Evolutionary conservation across 345 rosid genomes (phyloP).

Genomic region (Eucalyptus cloeziana): DNA sequence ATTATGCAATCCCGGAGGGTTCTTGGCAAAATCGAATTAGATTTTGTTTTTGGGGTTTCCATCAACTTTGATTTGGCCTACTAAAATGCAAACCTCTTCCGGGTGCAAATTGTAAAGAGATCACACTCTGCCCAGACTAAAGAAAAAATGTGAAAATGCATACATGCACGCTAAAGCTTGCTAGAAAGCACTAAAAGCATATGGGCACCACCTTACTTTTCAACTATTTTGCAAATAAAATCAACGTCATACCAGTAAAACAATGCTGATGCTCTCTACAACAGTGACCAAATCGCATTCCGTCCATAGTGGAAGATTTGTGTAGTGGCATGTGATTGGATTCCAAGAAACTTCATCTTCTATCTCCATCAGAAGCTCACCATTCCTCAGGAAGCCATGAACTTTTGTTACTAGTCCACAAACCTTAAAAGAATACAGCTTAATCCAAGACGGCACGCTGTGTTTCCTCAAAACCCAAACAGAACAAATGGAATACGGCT

Average conservation of each 20-base stretch:
- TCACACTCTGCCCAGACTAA: background rate
- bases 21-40: too few relatives aligned
- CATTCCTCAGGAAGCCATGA: background rate
- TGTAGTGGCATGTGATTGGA: background rate
- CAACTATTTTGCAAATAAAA: background rate
- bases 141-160: background rate
- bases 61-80: background rate
- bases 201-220: background rate
- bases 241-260: background rate
- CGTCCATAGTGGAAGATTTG: rapidly evolving
- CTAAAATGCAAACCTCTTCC: background rate
- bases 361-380: background rate
- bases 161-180: background rate
- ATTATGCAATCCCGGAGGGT: background rate
- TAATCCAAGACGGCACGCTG: background rate
- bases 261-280: background rate
- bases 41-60: too few relatives aligned
- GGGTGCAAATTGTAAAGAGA: background rate
- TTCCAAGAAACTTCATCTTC: background rate
- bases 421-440: background rate
- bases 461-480: background rate
- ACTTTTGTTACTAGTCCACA: rapidly evolving
- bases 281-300: rapidly evolving
- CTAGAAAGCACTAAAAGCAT: background rate
- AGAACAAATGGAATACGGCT: background rate